Base-by-base conservation (phyloP, 2,329 filamentous ascomycete species). In the Aspergillus versicolor region DNA sequence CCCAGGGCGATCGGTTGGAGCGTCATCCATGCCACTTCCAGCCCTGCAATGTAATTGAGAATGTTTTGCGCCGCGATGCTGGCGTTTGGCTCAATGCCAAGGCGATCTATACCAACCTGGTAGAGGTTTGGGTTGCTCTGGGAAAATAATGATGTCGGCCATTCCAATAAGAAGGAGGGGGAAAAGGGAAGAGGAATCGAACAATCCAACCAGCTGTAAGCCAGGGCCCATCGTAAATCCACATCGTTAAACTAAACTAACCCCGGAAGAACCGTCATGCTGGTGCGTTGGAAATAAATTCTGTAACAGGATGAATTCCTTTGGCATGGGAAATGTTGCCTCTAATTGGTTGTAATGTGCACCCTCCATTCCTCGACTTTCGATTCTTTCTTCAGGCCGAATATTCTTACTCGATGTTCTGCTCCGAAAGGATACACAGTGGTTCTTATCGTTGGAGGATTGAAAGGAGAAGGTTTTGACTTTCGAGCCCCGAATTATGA, bases 201-300 rank as follows among this genome's bases (percentile, higher is more conserved):
- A 27, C 34, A 22, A 27, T 8, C 22, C 21, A 27, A 30, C 38
- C 11, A 42, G 24, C 17, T 41, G 49, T 44, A 47, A 52, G 30
- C n/a, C 48, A 13, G 49, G 49, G 27, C 30, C 49, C 49, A 38
- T 52, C 34, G 17, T 12, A 11, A 62, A 62, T 68, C 66, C 66
- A 67, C 66, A 66, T 63, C 62, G 43, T 62, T 59, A 21, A 49
- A 48, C 38, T 61, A 21, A 49, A 43, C 38, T 43, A 43, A 48
- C 63, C 66, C 67, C 62, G 46, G 54, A 48, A 58, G 58, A 63
- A 65, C 67, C 68, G 56, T 54, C 38, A 61, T 65, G 61, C 64
- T 63, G 64, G 66, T 65, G 64, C 60, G 43, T 22, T n/a, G 51
- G 43, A 52, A 46, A 30, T 30, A 30, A 37, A 44, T 42, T 52